Evolutionary conservation across 805 yeast genomes (phyloP).

Genomic region (Saturnispora hagleri): DNA sequence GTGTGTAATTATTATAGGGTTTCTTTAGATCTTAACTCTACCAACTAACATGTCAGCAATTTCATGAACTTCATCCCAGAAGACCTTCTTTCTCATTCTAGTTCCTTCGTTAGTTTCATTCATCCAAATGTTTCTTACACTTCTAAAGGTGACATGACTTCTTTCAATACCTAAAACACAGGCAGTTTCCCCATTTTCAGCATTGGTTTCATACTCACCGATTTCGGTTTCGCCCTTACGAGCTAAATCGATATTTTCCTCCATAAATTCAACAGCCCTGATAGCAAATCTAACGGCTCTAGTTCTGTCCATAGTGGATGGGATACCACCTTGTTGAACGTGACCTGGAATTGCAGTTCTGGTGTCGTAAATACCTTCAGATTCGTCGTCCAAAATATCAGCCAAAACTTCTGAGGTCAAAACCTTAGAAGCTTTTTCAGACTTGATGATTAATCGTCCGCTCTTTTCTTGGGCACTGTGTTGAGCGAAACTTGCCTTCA

Average conservation of each 20-base stretch:
- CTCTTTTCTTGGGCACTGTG: slow-evolving; percentile 57
- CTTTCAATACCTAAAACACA: slow-evolving; percentile 77
- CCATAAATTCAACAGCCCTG: slow-evolving; percentile 61
- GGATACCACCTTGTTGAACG: slow-evolving; percentile 76
- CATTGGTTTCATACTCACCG: slow-evolving; percentile 23
- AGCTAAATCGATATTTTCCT: slow-evolving; percentile 26
- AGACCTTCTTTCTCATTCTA: slow-evolving; percentile 84
- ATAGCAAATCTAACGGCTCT: slow-evolving; percentile 65
- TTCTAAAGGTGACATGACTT: slow-evolving; percentile 64
- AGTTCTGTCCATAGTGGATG: slow-evolving; percentile 71
- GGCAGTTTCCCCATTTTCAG: slow-evolving; percentile 43
- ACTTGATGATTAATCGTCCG: slow-evolving; percentile 62
- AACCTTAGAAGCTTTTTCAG: slow-evolving; percentile 61
- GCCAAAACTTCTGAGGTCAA: slow-evolving; percentile 59
- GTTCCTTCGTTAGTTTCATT: slow-evolving; percentile 70
- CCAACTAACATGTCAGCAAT: slow-evolving; percentile 82
- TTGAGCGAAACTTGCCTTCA: slow-evolving; percentile 49
- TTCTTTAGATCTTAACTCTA: slow-evolving; percentile 32
- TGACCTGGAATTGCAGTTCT: slow-evolving; percentile 81
- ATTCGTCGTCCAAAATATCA: slow-evolving; percentile 57
- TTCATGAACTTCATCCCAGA: slow-evolving; percentile 71
- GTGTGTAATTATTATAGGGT: neutral
- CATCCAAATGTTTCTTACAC: slow-evolving; percentile 72
- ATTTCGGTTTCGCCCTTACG: slow-evolving; percentile 19
- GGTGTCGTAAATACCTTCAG: slow-evolving; percentile 60